phyloP scores from a whole-genome alignment of 495 filamentous ascomycete species.

The Aspergillus homomorphus region DNA sequence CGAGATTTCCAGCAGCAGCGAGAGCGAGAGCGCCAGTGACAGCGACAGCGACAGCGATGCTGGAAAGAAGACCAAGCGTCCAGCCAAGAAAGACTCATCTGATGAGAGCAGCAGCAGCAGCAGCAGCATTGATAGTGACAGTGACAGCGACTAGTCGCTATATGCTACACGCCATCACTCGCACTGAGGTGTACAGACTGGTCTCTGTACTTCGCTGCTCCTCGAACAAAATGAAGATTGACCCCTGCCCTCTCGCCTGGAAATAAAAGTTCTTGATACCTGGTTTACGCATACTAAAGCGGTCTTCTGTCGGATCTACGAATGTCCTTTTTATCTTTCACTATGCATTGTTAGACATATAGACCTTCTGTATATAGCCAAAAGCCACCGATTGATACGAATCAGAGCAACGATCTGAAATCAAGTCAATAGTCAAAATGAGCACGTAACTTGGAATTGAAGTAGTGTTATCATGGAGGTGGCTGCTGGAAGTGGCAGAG shows the following conservation, averaged over 20 bases:
- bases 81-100: slow-evolving; percentile 3
- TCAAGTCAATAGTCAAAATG: neutral
- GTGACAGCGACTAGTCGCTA: slow-evolving; percentile 23
- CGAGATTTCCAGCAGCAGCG: slow-evolving; percentile 48
- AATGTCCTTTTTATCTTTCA: neutral
- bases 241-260: too few relatives aligned
- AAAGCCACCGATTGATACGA: neutral
- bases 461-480: neutral
- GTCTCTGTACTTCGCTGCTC: neutral
- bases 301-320: neutral
- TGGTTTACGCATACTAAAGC: slow-evolving; percentile 7
- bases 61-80: slow-evolving; percentile 1
- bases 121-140: slow-evolving; percentile 9
- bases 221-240: too few relatives aligned
- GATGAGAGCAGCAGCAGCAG: slow-evolving; percentile 13
- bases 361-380: neutral
- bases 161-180: slow-evolving; percentile 20
- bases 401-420: too few relatives aligned
- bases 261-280: slow-evolving; percentile 7
- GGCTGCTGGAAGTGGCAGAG: neutral
- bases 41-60: slow-evolving; percentile 31
- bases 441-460: too few relatives aligned
- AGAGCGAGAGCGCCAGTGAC: slow-evolving; percentile 34
- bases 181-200: neutral
- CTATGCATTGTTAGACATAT: neutral